phyloP scores from a whole-genome alignment of 176 grass and related monocot genomes.

The Eremochloa ophiuroides region DNA sequence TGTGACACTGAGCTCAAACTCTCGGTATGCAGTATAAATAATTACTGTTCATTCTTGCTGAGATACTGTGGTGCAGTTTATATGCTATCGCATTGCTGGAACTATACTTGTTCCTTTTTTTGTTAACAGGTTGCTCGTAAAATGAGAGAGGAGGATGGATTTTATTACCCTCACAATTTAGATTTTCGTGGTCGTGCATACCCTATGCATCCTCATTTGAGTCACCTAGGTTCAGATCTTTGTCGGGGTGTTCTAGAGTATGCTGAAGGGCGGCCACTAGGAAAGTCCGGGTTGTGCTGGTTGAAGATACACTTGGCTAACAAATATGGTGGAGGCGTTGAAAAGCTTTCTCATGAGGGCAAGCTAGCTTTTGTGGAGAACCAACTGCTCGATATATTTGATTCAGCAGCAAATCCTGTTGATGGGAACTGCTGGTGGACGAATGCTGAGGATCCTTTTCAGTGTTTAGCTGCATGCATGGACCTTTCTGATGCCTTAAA shows the following conservation, averaged over 20 bases:
- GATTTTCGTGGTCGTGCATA: conserved; percentile 94
- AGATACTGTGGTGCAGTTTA: conserved; percentile 15
- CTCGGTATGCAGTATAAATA: conserved; percentile 61
- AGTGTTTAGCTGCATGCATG: conserved; percentile 90
- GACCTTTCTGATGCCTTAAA: conserved; percentile 76
- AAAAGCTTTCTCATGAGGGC: conserved; percentile 79
- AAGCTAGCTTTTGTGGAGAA: conserved; percentile 72
- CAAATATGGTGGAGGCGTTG: conserved; percentile 81
- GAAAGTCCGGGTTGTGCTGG: conserved; percentile 81
- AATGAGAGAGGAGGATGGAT: conserved; percentile 88
- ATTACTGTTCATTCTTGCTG: conserved; percentile 10
- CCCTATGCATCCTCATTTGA: conserved; percentile 95
- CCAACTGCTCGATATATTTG: conserved; percentile 75
- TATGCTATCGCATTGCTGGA: conserved; percentile 17
- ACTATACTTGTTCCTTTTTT: neutral
- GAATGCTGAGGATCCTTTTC: conserved; percentile 92
- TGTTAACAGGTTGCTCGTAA: conserved; percentile 84
- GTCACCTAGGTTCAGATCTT: conserved; percentile 86
- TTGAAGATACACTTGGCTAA: conserved; percentile 97
- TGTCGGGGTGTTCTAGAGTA: conserved; percentile 92
- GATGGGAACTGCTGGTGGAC: conserved; percentile 77
- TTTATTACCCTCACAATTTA: conserved; percentile 94
- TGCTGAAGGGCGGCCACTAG: conserved; percentile 75
- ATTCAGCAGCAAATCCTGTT: conserved; percentile 84
- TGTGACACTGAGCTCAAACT: conserved; percentile 94